These are phyloP conservation scores for Tetrastigma voinierianum DNA, from an alignment of 164 flowering plant species.

Conservation along the genomic window DNA sequence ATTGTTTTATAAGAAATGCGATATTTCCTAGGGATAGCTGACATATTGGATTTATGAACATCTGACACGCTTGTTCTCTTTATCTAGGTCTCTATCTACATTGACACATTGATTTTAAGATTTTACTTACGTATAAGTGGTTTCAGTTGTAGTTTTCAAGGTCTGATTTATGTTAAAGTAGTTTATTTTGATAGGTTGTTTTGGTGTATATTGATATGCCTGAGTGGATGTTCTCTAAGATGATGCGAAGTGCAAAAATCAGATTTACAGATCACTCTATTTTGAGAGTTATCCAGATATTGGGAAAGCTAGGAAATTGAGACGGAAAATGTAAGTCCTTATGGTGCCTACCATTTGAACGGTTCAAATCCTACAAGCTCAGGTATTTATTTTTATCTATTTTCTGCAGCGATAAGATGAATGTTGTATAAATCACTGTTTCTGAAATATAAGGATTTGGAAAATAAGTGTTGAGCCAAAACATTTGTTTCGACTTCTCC, in stretches of 20 bases:
- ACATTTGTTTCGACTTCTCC: too few relatives aligned
- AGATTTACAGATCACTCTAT: slow-evolving; percentile 75
- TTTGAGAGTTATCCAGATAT: slow-evolving; percentile 70
- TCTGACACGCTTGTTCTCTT: too few relatives aligned
- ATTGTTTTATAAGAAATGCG: too few relatives aligned
- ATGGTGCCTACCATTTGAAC: slow-evolving; percentile 87
- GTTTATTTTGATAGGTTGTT: slow-evolving; percentile 61
- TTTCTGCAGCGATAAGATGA: background rate
- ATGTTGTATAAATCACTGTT: background rate
- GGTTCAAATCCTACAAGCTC: slow-evolving; percentile 67
- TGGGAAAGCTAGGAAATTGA: slow-evolving; percentile 87
- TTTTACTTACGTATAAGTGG: background rate
- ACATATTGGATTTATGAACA: background rate
- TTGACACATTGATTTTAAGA: background rate
- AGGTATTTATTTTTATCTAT: slow-evolving; percentile 34
- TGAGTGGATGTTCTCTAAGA: slow-evolving; percentile 87
- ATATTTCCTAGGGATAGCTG: background rate
- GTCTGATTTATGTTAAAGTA: slow-evolving; percentile 15
- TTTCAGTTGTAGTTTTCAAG: background rate
- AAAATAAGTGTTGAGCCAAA: too few relatives aligned
- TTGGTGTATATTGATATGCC: slow-evolving; percentile 85
- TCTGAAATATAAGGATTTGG: too few relatives aligned
- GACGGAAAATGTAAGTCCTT: slow-evolving; percentile 78
- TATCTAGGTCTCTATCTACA: too few relatives aligned
- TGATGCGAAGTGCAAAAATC: slow-evolving; percentile 76